These are phyloP conservation scores for Lophium mytilinum DNA, from an alignment of 495 filamentous ascomycete species.

Conservation along the genomic window DNA sequence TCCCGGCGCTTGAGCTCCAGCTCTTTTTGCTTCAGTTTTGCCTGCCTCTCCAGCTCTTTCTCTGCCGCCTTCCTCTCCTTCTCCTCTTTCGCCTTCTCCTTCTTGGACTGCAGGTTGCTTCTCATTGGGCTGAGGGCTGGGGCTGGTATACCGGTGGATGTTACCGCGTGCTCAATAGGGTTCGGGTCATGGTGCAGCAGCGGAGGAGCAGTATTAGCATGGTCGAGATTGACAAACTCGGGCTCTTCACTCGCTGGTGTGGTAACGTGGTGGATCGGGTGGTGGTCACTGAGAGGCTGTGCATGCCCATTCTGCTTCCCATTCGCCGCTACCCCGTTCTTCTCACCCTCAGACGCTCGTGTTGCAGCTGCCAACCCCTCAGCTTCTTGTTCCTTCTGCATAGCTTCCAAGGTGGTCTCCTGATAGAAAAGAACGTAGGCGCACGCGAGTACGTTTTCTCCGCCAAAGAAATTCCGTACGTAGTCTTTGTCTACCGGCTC, in stretches of 20 bases:
- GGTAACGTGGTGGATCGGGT: slow-evolving; percentile 23
- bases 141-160: slow-evolving; percentile 2
- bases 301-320: slow-evolving; percentile 25
- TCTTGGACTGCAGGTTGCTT: slow-evolving; percentile 41
- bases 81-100: slow-evolving; percentile 44
- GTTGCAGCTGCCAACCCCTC: slow-evolving; percentile 62
- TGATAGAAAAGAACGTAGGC: slow-evolving; percentile 98
- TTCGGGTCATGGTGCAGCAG: slow-evolving; percentile 25
- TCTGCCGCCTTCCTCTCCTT: slow-evolving; percentile 30
- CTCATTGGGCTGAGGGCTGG: slow-evolving; percentile 29
- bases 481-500: slow-evolving; percentile 95
- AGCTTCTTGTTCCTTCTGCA: slow-evolving; percentile 71
- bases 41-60: slow-evolving; percentile 52
- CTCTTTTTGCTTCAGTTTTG: slow-evolving; percentile 58
- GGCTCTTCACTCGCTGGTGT: slow-evolving; percentile 42
- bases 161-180: slow-evolving; percentile 19
- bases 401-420: slow-evolving; percentile 85
- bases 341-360: slow-evolving; percentile 35
- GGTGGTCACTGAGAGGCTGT: slow-evolving; percentile 10
- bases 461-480: slow-evolving; percentile 96
- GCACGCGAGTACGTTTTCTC: slow-evolving; percentile 81
- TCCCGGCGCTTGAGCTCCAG: slow-evolving; percentile 45
- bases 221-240: slow-evolving; percentile 48
- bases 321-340: background rate
- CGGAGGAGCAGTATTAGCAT: slow-evolving; percentile 54